Evolutionary conservation across 805 yeast species (phyloP).

Genomic region (Kodamaea laetipori): DNA sequence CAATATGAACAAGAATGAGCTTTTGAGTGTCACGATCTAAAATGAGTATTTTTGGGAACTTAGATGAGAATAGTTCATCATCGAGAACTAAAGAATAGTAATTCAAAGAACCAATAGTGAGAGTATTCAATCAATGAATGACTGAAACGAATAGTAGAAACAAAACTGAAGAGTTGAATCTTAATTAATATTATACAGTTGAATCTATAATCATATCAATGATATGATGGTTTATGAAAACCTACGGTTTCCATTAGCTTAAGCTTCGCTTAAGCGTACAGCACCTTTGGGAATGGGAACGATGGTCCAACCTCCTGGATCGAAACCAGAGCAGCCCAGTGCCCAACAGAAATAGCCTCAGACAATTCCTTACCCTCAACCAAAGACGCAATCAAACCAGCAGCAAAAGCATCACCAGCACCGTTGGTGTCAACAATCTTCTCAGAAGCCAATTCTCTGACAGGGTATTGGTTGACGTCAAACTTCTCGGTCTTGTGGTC

Average conservation of each 20-base stretch:
- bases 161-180: conserved; percentile 7
- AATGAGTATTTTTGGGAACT: too few species aligned
- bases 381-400: conserved; percentile 89
- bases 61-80: too few species aligned
- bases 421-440: conserved; percentile 93
- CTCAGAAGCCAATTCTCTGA: conserved; percentile 65
- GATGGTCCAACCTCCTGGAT: conserved; percentile 95
- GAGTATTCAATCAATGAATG: too few species aligned
- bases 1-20: too few species aligned
- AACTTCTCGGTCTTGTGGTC: conserved; percentile 49
- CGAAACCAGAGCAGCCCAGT: conserved; percentile 92
- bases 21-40: too few species aligned
- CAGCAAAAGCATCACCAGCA: conserved; percentile 98
- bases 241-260: neutral
- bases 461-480: conserved; percentile 57
- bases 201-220: neutral
- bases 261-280: conserved; percentile 4
- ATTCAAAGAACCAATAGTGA: too few species aligned
- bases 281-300: conserved; percentile 75
- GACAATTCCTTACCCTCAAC: conserved; percentile 68
- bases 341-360: conserved; percentile 78
- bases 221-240: neutral
- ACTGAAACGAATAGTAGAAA: too few species aligned
- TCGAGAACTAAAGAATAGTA: too few species aligned
- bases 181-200: conserved; percentile 3